Conservation (phyloP, 805 yeast genomes). For the Ogataea pignaliae region DNA sequence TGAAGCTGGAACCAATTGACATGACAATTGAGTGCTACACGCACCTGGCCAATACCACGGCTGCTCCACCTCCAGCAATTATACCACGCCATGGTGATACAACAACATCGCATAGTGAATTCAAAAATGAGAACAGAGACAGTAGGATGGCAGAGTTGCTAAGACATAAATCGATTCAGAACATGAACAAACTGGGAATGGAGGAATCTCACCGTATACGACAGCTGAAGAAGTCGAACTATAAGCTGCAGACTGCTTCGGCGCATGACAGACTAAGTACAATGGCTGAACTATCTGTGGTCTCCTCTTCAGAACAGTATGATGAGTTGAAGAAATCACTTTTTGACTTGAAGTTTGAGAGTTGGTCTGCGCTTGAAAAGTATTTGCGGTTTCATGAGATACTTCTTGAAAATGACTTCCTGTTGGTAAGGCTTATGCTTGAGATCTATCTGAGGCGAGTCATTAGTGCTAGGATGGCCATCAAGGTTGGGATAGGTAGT, state of each 20-base stretch:
- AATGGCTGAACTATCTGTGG: constrained; percentile 24
- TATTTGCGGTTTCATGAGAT: constrained; percentile 15
- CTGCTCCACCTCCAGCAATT: too few relatives aligned
- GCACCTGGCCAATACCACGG: too few relatives aligned
- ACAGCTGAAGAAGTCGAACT: background rate
- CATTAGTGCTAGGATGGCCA: constrained; percentile 26
- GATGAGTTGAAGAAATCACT: constrained; percentile 13
- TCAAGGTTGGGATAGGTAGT: constrained; percentile 21
- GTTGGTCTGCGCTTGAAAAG: constrained; percentile 14
- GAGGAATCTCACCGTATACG: background rate
- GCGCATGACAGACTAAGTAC: constrained; percentile 16
- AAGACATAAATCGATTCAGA: constrained; percentile 7
- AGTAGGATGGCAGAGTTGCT: background rate
- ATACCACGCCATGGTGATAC: too few relatives aligned
- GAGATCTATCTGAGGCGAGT: constrained; percentile 31
- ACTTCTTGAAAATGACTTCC: constrained; percentile 20
- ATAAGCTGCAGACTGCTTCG: background rate
- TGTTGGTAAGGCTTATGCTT: constrained; percentile 23
- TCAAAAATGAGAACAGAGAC: background rate
- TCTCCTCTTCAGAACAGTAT: constrained; percentile 24
- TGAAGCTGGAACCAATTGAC: constrained; percentile 14
- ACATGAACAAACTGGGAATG: constrained; percentile 10
- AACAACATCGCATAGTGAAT: background rate
- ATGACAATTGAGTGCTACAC: constrained; percentile 10
- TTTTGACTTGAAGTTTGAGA: constrained; percentile 9